Percentiles rank a stretch among this genome's conserved stretches.
phyloP scores from a whole-genome alignment of 495 filamentous ascomycete genomes.

The Parathielavia hyrcaniae region DNA sequence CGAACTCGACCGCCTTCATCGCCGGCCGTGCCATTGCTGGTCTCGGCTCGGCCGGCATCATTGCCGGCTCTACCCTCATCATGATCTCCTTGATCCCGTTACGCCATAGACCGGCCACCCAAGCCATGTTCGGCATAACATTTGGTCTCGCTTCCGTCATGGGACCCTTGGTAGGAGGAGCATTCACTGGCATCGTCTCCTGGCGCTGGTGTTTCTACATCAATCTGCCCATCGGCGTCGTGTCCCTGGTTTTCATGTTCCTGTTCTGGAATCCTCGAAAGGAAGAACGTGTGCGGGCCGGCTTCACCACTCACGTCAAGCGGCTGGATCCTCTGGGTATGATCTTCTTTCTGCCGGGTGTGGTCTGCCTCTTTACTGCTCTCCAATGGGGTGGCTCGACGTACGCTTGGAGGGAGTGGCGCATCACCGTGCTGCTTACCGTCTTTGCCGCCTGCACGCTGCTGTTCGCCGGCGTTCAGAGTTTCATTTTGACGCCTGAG shows the following conservation, averaged over 20 bases:
- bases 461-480: conserved; percentile 60
- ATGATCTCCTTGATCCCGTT: conserved; percentile 53
- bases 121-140: conserved; percentile 51
- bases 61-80: conserved; percentile 50
- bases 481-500: conserved; percentile 57
- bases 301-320: conserved; percentile 39
- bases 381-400: conserved; percentile 79
- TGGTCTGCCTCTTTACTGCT: conserved; percentile 67
- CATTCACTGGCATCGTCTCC: conserved; percentile 41
- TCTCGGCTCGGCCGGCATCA: conserved; percentile 49
- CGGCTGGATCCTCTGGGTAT: conserved; percentile 67
- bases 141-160: conserved; percentile 48
- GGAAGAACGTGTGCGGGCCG: conserved; percentile 31
- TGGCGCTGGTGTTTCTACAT: conserved; percentile 61
- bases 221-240: conserved; percentile 56
- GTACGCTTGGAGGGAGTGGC: conserved; percentile 60
- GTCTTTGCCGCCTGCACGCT: conserved; percentile 56
- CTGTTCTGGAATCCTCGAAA: conserved; percentile 44
- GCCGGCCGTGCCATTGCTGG: conserved; percentile 59
- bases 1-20: conserved; percentile 53
- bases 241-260: conserved; percentile 42
- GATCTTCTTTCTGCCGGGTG: conserved; percentile 61
- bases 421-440: conserved; percentile 63
- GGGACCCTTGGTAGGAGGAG: conserved; percentile 46
- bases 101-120: conserved; percentile 48